Base-by-base conservation (phyloP, 2,329 filamentous ascomycete genomes). In the Escovopsis sp. region DNA sequence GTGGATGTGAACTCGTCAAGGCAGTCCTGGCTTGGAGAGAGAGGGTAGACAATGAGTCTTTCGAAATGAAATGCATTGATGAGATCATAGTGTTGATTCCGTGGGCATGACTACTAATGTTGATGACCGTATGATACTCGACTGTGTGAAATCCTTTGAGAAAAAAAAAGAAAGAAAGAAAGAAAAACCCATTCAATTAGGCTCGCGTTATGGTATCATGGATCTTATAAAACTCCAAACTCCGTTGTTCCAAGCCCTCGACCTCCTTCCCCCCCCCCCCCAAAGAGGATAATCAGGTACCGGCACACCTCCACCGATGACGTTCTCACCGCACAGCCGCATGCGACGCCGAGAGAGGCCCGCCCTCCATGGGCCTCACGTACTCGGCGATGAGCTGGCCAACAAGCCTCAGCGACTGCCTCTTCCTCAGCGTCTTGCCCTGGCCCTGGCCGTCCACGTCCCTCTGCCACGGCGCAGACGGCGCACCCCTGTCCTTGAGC, bases 361-460 rank as follows among this genome's bases (percentile, higher is more conserved):
- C 34, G 4, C n/a, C n/a, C 23, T 40, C 40, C 23, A 40, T 28
- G 11, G 47, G 47, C 39, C 42, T 48, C 5, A 48, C 39, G 33
- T 48, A 48, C 28, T 47, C 47, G 2, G 38, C 43, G 19, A 48
- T 36, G 15, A 40, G 41, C 41, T 45, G 40, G 12, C 44, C 41
- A 36, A 45, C 28, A 11, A 42, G n/a, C 36, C 40, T 40, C 15
- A 40, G 19, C 4, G 32, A 38, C 12, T 38, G 41, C 35, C 41
- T 39, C 19, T 32, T 6, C 23, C 40, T 45, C 28, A 43, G 26
- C 4, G 23, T 30, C 28, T 11, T 32, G 28, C 8, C 7, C 28
- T 9, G 3, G 28, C 8, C 28, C 28, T 32, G 8, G 28, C 28
- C 8, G 3, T 32, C 38, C 11, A 36, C 43, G 15, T 40, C 40